phyloP scores from a whole-genome alignment of 148 eudicot species.

The Silene uniflora region DNA sequence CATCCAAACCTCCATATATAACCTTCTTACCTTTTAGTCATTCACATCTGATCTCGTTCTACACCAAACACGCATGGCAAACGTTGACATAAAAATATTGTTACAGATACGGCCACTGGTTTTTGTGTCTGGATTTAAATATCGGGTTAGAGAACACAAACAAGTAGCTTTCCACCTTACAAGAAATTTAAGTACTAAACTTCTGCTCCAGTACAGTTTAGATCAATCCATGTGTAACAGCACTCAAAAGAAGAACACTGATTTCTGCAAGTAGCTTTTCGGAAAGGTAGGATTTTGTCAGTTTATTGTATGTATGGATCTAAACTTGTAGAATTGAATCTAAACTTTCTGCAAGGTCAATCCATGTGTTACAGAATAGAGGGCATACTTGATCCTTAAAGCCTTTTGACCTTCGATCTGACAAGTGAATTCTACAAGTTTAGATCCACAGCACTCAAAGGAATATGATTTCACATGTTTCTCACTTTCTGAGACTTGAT shows the following conservation, averaged over 20 bases:
- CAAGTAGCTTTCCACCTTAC: no score
- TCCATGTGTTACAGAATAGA: no score
- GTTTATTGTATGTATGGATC: no score
- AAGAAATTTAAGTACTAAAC: not conserved
- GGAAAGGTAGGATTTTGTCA: no score
- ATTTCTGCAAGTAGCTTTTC: no score
- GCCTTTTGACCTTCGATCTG: not conserved
- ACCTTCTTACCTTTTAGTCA: not conserved
- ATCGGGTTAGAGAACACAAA: not conserved
- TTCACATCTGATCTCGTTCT: not conserved
- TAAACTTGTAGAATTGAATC: no score
- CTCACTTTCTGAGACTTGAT: not conserved
- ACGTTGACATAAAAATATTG: not conserved
- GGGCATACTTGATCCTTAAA: not conserved
- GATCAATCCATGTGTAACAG: no score
- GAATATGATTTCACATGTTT: conserved; percentile 1
- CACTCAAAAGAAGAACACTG: no score
- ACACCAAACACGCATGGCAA: not conserved
- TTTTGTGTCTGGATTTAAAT: not conserved
- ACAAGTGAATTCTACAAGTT: not conserved
- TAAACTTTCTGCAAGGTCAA: not conserved
- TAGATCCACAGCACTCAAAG: not conserved
- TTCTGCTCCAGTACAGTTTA: no score
- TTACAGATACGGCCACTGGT: not conserved
- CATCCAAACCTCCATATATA: not conserved